Conservation (phyloP, 108 stramenopile species). For the Aureococcus anophagefferens region DNA sequence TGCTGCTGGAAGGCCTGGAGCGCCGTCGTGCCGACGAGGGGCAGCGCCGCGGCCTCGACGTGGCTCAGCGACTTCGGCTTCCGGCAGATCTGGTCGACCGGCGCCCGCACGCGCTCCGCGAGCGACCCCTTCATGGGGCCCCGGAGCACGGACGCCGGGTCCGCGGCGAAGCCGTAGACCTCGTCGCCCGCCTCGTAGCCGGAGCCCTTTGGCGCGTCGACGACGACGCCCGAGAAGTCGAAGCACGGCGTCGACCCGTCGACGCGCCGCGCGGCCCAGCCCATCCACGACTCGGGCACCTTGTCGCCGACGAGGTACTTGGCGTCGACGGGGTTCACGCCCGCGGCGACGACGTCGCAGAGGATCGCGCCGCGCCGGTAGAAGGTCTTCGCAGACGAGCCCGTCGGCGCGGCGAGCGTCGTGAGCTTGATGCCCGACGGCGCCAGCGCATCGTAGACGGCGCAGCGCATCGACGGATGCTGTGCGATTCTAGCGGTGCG, state of each 20-base stretch:
- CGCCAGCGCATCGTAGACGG: conserved; percentile 1
- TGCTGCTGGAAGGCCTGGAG: conserved; percentile 27
- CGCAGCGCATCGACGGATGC: neutral
- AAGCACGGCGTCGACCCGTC: conserved; percentile 1
- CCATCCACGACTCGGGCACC: conserved; percentile 28
- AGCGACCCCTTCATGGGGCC: conserved; percentile 22
- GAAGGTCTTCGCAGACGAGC: neutral
- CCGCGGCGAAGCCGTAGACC: conserved; percentile 10
- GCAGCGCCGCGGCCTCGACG: conserved; percentile 36
- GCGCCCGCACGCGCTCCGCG: conserved; percentile 31
- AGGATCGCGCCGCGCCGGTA: conserved; percentile 10
- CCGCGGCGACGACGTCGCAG: conserved; percentile 29
- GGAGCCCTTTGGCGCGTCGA: too few species aligned
- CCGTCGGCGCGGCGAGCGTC: neutral
- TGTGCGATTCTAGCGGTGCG: too few species aligned
- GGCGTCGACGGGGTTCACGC: conserved; percentile 55
- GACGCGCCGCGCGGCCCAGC: neutral
- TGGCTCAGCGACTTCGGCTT: conserved; percentile 19
- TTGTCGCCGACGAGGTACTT: conserved; percentile 54
- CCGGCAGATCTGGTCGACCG: conserved; percentile 33
- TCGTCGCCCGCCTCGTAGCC: neutral
- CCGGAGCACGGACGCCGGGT: neutral
- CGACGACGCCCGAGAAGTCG: conserved; percentile 14
- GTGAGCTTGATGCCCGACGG: neutral
- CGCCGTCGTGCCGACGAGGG: conserved; percentile 46